Conservation (phyloP, 192 early-diverging fungal species). For the Coemansia sp. region DNA sequence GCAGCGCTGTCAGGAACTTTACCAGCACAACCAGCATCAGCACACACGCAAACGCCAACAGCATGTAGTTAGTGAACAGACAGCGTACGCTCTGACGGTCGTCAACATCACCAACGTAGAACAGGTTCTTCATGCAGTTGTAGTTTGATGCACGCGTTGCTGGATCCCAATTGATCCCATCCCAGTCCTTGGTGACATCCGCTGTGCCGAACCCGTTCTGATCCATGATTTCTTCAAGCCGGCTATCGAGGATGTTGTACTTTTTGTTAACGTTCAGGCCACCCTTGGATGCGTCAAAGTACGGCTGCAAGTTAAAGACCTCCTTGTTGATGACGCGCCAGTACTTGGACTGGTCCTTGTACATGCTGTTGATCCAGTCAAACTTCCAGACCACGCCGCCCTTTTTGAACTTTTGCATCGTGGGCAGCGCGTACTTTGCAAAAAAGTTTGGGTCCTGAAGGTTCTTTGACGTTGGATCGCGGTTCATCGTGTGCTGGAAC, state of each 20-base stretch:
- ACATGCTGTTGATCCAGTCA: conserved; percentile 59
- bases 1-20: conserved; percentile 77
- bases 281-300: conserved; percentile 44
- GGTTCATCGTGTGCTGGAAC: conserved; percentile 40
- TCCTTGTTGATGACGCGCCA: conserved; percentile 64
- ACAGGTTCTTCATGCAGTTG: conserved; percentile 82
- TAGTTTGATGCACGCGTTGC: conserved; percentile 45
- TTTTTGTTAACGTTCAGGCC: conserved; percentile 33
- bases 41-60: conserved; percentile 72
- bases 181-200: conserved; percentile 48
- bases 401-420: conserved; percentile 46
- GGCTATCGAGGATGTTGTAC: conserved; percentile 30
- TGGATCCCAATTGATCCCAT: conserved; percentile 5
- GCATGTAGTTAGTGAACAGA: conserved; percentile 80
- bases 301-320: conserved; percentile 68
- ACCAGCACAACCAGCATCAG: conserved; percentile 77
- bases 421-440: conserved; percentile 31
- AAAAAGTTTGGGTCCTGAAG: conserved; percentile 39
- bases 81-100: conserved; percentile 73
- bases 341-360: conserved; percentile 55
- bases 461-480: conserved; percentile 30
- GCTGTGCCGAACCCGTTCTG: conserved; percentile 47
- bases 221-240: conserved; percentile 61
- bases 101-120: conserved; percentile 82
- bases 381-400: conserved; percentile 63